A percentile compares a stretch with the other conserved stretches of the same genome.
Evolutionary conservation across 495 filamentous ascomycete species (phyloP).

Genomic region (Jackrogersella minutella): DNA sequence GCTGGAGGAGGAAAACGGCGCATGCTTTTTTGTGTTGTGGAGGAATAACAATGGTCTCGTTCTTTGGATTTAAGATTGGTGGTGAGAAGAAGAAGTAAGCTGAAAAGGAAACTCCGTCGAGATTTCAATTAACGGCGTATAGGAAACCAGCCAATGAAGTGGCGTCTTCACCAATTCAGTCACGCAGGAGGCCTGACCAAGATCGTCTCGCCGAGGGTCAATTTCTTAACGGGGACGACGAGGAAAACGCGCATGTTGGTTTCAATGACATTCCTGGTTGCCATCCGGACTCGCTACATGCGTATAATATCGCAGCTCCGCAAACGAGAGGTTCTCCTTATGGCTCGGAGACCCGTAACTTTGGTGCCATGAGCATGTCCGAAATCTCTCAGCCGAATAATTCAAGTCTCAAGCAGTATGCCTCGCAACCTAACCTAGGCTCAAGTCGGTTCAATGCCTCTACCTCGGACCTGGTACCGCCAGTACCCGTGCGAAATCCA

Average conservation of each 20-base stretch:
- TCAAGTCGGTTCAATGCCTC: conserved; percentile 41
- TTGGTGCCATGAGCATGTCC: conserved; percentile 50
- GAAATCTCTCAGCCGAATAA: conserved; percentile 44
- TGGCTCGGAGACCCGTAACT: conserved; percentile 42
- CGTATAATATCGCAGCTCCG: conserved; percentile 35
- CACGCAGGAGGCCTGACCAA: conserved; percentile 44
- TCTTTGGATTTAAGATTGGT: conserved; percentile 59
- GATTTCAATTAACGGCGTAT: conserved; percentile 21
- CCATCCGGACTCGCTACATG: conserved; percentile 45
- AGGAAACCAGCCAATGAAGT: conserved; percentile 48
- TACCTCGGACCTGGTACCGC: conserved; percentile 40
- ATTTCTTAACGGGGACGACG: too few relatives aligned
- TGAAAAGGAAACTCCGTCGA: conserved; percentile 5
- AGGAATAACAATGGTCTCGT: conserved; percentile 55
- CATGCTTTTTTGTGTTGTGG: conserved; percentile 5
- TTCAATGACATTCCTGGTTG: conserved; percentile 44
- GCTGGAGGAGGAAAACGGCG: conserved; percentile 25
- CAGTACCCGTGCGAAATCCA: conserved; percentile 37
- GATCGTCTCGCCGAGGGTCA: conserved; percentile 44
- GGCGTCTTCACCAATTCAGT: conserved; percentile 32
- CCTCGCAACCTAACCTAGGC: conserved; percentile 52
- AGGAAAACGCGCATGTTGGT: conserved; percentile 33
- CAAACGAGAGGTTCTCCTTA: conserved; percentile 42
- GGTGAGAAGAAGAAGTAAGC: conserved; percentile 60
- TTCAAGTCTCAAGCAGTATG: conserved; percentile 43